Conservation (phyloP, 2,329 filamentous ascomycete species). For the Lasiodiplodia theobromae region DNA sequence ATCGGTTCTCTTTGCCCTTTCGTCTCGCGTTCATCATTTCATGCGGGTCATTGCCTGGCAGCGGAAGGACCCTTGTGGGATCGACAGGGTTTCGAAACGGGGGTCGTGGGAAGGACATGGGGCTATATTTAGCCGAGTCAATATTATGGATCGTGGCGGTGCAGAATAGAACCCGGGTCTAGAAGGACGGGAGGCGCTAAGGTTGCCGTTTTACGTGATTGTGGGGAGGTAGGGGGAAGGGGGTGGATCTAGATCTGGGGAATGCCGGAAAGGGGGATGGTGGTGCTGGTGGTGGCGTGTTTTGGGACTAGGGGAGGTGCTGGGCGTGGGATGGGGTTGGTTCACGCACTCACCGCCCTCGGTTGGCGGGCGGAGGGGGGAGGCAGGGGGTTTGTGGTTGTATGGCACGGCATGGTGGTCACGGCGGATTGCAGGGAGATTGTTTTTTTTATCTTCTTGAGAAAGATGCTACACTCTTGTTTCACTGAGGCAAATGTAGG, state of each 20-base stretch:
- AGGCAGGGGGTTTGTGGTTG: neutral
- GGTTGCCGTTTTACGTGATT: conserved; percentile 32
- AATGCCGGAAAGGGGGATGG: neutral
- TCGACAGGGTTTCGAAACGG: neutral
- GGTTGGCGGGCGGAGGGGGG: neutral
- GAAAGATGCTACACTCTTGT: too few relatives aligned
- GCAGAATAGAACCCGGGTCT: neutral
- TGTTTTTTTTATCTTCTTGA: too few relatives aligned
- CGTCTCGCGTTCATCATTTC: neutral
- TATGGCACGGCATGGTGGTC: neutral
- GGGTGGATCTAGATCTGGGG: neutral
- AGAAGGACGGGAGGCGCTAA: conserved; percentile 31
- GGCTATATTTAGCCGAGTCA: neutral
- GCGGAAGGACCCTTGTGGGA: neutral
- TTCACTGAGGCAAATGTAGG: too few relatives aligned
- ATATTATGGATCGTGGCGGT: conserved; percentile 5
- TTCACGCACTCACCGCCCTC: neutral
- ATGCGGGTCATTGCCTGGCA: neutral
- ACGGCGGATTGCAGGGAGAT: too few relatives aligned
- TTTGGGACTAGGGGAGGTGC: neutral
- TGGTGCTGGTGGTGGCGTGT: neutral
- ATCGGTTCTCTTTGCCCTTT: too few relatives aligned
- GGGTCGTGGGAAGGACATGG: neutral
- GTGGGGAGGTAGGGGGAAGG: neutral
- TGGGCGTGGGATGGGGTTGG: neutral